A percentile compares a stretch with the other conserved stretches of the same genome.
Evolutionary conservation across 352 stramenopile genomes (phyloP).

Genomic region (Paralagenidium karlingii): DNA sequence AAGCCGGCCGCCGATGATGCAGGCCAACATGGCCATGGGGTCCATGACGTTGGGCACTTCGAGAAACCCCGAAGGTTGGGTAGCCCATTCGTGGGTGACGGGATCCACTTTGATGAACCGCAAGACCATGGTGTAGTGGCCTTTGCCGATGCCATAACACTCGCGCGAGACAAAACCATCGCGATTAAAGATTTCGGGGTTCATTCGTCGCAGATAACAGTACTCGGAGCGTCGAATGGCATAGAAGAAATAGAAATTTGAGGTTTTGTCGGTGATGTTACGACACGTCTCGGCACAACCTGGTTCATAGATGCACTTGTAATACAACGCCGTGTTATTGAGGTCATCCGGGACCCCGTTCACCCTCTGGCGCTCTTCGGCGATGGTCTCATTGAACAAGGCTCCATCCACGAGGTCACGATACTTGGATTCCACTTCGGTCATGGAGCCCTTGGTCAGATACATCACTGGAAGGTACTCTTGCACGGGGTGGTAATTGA

Average conservation of each 20-base stretch:
- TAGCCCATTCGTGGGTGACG: too few relatives aligned
- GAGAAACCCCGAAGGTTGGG: background rate
- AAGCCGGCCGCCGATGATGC: conserved; percentile 3
- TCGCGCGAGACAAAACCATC: conserved; percentile 1
- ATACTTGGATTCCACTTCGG: background rate
- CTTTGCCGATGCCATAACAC: conserved; percentile 4
- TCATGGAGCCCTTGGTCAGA: background rate
- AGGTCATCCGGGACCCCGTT: too few relatives aligned
- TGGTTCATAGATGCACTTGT: conserved; percentile 4
- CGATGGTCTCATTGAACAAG: background rate
- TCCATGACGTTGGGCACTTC: conserved; percentile 1
- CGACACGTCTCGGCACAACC: conserved; percentile 1
- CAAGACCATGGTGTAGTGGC: conserved; percentile 1
- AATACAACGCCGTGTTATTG: too few relatives aligned
- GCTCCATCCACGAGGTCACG: background rate
- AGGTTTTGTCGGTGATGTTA: background rate
- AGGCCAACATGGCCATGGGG: conserved; percentile 2
- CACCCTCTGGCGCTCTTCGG: too few relatives aligned
- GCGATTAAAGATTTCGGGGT: background rate
- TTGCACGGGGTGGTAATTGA: background rate
- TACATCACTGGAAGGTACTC: conserved; percentile 1
- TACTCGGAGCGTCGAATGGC: background rate
- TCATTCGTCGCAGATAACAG: background rate
- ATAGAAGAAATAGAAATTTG: background rate
- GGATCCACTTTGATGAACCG: background rate